Evolutionary conservation across 2,329 filamentous ascomycete species (phyloP), one percentile per base, ranked within the genome.

Genomic region (Neurospora sp.): DNA sequence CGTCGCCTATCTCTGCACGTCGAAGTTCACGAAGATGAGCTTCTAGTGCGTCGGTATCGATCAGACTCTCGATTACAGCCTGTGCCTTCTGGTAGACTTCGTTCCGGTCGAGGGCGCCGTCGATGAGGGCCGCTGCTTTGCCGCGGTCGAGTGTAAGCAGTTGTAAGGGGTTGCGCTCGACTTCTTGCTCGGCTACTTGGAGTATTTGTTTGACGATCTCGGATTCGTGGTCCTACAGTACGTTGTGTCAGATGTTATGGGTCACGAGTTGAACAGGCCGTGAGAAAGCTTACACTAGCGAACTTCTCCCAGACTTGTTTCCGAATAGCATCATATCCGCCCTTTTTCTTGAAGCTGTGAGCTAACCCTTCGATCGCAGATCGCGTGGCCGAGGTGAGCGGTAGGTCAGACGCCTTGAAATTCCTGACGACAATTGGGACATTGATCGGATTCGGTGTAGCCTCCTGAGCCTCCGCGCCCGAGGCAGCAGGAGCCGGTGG

Each of bases 321-420:
- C 72, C 92, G 89, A 73, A 94, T 86, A 15, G 86, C 83, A 79
- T 96, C 92, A 77, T 94, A 96, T 70, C 91, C 91, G 72, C 92
- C 92, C 79, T 93, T 93, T 81, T 94, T 95, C 81, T 94, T 94
- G 82, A 94, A 95, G 11, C 87, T 90, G 77, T 92, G 90, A n/a
- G 91, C 87, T 28, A 95, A 85, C 17, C 85, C 86, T 75, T 94
- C 91, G 70, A 95, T 93, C 1, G 90, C 89, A 1, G 87, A 86
- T 73, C 91, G 86, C 68, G 92, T 92, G n/a, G 88, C 86, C 3
- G 90, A 90, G 5, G 91, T 87, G 23, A 94, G 81, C 1, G 92
- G 92, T 19, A 95, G 84, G 75, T 95, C 92, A 0, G 90, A 90
- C 3, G 91, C 87, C 78, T 93, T 93, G 78, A 90, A 87, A 76